These are phyloP conservation scores for Fusarium tricinctum DNA, from an alignment of 2,329 filamentous ascomycete genomes.

Conservation along the genomic window DNA sequence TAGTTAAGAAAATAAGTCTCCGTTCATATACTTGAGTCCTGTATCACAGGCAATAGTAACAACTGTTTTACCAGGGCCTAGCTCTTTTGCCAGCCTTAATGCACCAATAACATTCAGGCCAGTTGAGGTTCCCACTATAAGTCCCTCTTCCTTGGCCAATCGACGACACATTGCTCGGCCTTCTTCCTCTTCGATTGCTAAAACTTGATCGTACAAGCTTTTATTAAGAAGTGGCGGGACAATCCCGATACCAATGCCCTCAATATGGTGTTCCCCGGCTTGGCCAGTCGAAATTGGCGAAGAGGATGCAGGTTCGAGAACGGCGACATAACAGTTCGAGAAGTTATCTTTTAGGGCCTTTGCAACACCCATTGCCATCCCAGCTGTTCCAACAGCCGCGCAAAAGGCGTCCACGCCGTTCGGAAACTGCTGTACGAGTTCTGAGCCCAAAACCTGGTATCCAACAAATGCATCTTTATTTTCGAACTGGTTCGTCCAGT, in stretches of 20 bases:
- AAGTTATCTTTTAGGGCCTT: neutral
- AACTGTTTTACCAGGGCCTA: constrained; percentile 13
- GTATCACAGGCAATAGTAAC: constrained; percentile 13
- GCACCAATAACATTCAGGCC: neutral
- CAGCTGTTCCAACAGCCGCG: neutral
- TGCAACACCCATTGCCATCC: neutral
- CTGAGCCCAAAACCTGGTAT: neutral
- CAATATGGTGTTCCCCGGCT: neutral
- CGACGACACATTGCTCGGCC: neutral
- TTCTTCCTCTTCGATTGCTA: neutral
- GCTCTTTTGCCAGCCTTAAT: neutral
- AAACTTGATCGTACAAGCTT: neutral
- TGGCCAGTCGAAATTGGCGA: neutral
- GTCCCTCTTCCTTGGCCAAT: neutral
- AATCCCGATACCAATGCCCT: neutral
- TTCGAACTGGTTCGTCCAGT: neutral
- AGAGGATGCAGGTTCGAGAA: neutral
- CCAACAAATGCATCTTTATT: neutral
- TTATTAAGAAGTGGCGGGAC: neutral
- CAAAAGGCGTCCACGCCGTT: neutral
- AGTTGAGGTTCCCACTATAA: neutral
- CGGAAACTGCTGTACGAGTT: neutral
- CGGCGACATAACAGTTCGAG: neutral
- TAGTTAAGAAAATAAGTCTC: too few species aligned
- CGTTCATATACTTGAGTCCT: constrained; percentile 8